These are phyloP conservation scores for Dactylellina parvicollis DNA, from an alignment of 2,329 filamentous ascomycete species.

Conservation along the genomic window DNA sequence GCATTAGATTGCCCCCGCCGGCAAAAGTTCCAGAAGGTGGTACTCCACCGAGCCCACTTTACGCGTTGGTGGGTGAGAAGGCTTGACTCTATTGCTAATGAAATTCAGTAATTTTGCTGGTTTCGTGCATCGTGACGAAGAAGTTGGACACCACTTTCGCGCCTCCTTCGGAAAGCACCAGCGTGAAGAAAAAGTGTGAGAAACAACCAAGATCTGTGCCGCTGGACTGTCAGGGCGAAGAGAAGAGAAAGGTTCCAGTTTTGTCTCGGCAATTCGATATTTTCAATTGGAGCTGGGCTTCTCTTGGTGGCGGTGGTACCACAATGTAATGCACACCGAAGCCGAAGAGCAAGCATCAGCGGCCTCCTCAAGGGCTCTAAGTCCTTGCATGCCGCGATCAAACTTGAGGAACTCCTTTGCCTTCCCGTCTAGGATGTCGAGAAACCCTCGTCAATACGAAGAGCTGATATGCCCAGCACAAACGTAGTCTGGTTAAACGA, in stretches of 20 bases:
- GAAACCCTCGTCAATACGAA: slow-evolving; percentile 47
- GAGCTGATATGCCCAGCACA: slow-evolving; percentile 43
- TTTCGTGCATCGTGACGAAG: slow-evolving; percentile 46
- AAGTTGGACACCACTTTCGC: neutral
- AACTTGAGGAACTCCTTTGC: slow-evolving; percentile 53
- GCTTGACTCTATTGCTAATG: slow-evolving; percentile 19
- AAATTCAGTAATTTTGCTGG: slow-evolving; percentile 23
- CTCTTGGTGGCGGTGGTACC: slow-evolving; percentile 8
- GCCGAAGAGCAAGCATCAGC: slow-evolving; percentile 20
- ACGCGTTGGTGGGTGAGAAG: slow-evolving; percentile 32
- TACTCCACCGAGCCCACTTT: slow-evolving; percentile 18
- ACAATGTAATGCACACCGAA: slow-evolving; percentile 2
- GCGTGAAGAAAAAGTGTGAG: no score
- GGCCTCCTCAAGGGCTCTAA: slow-evolving; percentile 16
- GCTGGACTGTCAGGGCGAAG: neutral
- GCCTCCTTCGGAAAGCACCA: no score
- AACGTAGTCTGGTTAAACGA: slow-evolving; percentile 38
- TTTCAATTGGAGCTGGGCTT: slow-evolving; percentile 12
- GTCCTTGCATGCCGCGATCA: slow-evolving; percentile 36
- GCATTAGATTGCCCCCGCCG: slow-evolving; percentile 42
- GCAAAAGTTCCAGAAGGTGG: slow-evolving; percentile 24
- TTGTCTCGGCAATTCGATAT: slow-evolving; percentile 10
- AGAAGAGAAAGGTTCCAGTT: neutral
- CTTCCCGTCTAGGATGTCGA: slow-evolving; percentile 47
- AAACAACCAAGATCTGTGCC: no score